phyloP scores from a whole-genome alignment of 208 protist genomes.

The Vickermania spadyakhi region DNA sequence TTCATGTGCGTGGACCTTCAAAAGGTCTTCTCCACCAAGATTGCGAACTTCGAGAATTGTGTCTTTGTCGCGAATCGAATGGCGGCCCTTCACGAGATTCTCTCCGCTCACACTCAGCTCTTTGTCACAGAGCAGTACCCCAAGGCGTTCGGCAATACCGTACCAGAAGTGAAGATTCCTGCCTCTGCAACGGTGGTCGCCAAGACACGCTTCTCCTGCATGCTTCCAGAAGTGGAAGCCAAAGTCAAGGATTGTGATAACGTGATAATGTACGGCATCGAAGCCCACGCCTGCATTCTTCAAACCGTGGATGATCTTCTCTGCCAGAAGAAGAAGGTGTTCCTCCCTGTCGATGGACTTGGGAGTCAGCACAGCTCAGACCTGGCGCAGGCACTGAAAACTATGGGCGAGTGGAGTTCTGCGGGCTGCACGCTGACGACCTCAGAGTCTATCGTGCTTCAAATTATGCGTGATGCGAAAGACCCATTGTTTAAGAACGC shows the following conservation, averaged over 20 bases:
- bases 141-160: conserved; percentile 52
- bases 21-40: conserved; percentile 43
- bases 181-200: conserved; percentile 18
- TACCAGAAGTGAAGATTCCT: conserved; percentile 49
- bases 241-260: conserved; percentile 33
- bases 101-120: conserved; percentile 58
- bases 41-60: conserved; percentile 53
- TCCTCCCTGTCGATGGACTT: conserved; percentile 54
- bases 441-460: conserved; percentile 61
- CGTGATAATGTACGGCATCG: conserved; percentile 76
- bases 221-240: conserved; percentile 42
- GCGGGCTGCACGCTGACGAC: conserved; percentile 41
- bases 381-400: conserved; percentile 36
- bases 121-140: conserved; percentile 81
- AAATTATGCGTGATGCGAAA: conserved; percentile 51
- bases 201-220: conserved; percentile 54
- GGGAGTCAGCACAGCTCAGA: conserved; percentile 67
- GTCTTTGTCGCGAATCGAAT: conserved; percentile 75
- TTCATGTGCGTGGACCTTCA: conserved; percentile 76
- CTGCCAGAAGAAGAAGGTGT: conserved; percentile 56
- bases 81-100: conserved; percentile 27
- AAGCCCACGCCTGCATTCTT: conserved; percentile 71
- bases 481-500: conserved; percentile 68
- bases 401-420: conserved; percentile 51
- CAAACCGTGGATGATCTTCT: conserved; percentile 67